These are phyloP conservation scores for Vitrella brassicaformis DNA, from an alignment of 73 alveolate genomes.

Conservation along the genomic window DNA sequence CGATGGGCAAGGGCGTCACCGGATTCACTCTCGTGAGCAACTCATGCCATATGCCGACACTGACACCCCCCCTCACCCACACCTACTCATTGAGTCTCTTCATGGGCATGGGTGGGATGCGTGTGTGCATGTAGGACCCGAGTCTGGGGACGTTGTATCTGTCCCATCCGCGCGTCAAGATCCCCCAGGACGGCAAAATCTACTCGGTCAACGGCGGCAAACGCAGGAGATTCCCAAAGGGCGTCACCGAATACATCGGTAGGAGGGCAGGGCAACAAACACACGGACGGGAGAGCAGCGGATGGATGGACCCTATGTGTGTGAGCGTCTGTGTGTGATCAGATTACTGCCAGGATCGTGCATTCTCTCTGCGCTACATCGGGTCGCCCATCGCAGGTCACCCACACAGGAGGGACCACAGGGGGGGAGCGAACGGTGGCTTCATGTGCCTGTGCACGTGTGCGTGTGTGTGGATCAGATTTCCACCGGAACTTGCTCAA, in stretches of 20 bases:
- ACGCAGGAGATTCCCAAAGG: background rate
- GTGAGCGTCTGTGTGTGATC: too few relatives aligned
- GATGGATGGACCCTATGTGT: too few relatives aligned
- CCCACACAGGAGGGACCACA: background rate
- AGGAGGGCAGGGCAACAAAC: too few relatives aligned
- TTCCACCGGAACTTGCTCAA: background rate
- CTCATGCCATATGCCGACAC: too few relatives aligned
- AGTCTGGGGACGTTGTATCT: background rate
- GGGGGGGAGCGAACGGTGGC: background rate
- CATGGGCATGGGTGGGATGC: too few relatives aligned
- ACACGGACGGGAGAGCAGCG: too few relatives aligned
- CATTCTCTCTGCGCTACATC: too few relatives aligned
- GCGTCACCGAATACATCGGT: background rate
- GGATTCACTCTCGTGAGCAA: background rate
- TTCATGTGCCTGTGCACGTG: background rate
- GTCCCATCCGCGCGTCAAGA: background rate
- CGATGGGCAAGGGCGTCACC: background rate
- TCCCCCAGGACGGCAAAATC: background rate
- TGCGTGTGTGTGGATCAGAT: background rate
- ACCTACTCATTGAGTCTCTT: background rate
- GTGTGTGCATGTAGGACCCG: background rate
- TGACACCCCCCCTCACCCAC: background rate
- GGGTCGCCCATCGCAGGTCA: background rate
- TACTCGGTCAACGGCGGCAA: background rate
- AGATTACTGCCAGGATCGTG: too few relatives aligned